A percentile compares a stretch with the other conserved stretches of the same genome.
These are phyloP conservation scores for Ceratobasidium sp. DNA, from an alignment of 1,284 basidiomycete species.

Conservation along the genomic window DNA sequence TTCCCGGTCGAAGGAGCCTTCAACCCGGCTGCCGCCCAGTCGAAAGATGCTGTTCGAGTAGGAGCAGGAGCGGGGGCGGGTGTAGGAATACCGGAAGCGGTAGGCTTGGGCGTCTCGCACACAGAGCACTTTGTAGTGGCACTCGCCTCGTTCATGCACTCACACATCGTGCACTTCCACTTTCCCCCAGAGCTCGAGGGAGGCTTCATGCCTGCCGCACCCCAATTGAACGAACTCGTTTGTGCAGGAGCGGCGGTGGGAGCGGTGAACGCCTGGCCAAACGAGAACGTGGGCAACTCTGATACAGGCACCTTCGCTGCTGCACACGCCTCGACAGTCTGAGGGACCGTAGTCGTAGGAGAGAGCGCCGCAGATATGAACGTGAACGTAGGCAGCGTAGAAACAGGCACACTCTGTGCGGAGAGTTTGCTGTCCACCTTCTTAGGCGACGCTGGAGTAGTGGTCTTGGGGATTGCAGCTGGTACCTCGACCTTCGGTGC, in stretches of 20 bases:
- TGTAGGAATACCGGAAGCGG: slow-evolving; percentile 21
- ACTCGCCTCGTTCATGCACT: slow-evolving; percentile 45
- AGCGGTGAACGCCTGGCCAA: slow-evolving; percentile 2
- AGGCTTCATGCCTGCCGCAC: slow-evolving; percentile 29
- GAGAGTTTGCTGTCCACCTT: slow-evolving; percentile 18
- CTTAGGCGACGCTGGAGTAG: neutral
- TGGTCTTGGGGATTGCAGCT: neutral
- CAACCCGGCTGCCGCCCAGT: slow-evolving; percentile 49
- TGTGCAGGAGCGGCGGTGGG: slow-evolving; percentile 17
- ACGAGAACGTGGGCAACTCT: slow-evolving; percentile 22
- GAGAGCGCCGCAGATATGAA: slow-evolving; percentile 6
- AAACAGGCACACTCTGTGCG: slow-evolving; percentile 15
- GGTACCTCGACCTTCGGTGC: slow-evolving; percentile 5
- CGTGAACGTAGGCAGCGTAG: slow-evolving; percentile 13
- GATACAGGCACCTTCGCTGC: slow-evolving; percentile 16
- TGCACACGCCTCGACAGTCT: slow-evolving; percentile 13
- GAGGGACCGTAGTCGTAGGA: neutral
- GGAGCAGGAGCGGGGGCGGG: slow-evolving; percentile 36
- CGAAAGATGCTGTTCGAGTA: slow-evolving; percentile 22
- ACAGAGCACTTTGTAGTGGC: slow-evolving; percentile 47
- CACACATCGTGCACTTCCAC: slow-evolving; percentile 47
- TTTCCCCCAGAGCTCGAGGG: slow-evolving; percentile 11
- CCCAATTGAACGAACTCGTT: slow-evolving; percentile 24
- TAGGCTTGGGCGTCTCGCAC: slow-evolving; percentile 46
- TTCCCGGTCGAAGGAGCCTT: slow-evolving; percentile 12